Conservation (phyloP, 768 basidiomycete species). For the Myochromella boudieri region DNA sequence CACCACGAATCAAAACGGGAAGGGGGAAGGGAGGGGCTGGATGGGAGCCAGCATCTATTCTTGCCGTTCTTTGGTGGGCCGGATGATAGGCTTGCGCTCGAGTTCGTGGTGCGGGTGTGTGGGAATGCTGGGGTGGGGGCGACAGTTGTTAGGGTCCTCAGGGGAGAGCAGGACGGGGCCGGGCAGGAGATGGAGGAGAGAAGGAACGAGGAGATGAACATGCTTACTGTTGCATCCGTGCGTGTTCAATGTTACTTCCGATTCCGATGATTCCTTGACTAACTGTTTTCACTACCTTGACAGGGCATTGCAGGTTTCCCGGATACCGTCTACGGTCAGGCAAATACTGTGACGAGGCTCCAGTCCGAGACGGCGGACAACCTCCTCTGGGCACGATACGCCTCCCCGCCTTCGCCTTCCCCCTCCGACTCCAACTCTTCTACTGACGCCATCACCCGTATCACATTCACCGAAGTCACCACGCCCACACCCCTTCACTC, state of each 20-base stretch:
- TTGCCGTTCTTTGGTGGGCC: constrained; percentile 94
- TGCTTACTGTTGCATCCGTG: constrained; percentile 50
- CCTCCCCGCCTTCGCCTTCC: constrained; percentile 21
- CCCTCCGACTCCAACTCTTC: constrained; percentile 19
- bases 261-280: neutral
- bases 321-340: constrained; percentile 71
- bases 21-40: constrained; percentile 13
- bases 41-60: constrained; percentile 63
- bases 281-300: neutral
- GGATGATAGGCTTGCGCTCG: constrained; percentile 85
- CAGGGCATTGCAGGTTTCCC: constrained; percentile 43
- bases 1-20: too few species aligned
- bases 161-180: constrained; percentile 35
- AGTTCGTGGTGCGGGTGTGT: constrained; percentile 84
- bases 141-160: constrained; percentile 69
- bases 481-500: constrained; percentile 63
- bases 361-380: constrained; percentile 87
- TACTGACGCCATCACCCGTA: constrained; percentile 45
- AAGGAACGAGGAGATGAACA: constrained; percentile 39
- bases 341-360: constrained; percentile 61
- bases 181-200: too few species aligned
- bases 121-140: constrained; percentile 65
- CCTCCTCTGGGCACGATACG: constrained; percentile 69
- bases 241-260: constrained; percentile 19
- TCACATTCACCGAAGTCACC: constrained; percentile 58